phyloP scores from a whole-genome alignment of 2,329 filamentous ascomycete species.

The Calonectria naviculata region DNA sequence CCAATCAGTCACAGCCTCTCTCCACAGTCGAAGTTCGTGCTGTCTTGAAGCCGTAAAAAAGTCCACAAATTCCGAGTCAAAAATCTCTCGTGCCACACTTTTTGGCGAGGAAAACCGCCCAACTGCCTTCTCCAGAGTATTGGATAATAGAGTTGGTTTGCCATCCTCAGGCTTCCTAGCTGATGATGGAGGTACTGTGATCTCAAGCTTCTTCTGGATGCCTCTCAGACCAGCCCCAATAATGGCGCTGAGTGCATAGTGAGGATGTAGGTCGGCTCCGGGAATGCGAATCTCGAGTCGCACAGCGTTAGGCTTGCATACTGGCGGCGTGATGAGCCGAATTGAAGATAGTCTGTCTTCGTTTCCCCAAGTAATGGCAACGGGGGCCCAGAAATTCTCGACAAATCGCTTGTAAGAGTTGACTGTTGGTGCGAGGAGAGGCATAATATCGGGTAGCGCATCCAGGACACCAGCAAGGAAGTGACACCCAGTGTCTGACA shows the following conservation, averaged over 20 bases:
- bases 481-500: conserved; percentile 76
- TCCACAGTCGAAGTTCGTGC: conserved; percentile 78
- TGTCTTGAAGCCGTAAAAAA: conserved; percentile 74
- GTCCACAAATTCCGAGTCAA: conserved; percentile 80
- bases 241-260: conserved; percentile 76
- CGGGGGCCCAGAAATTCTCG: conserved; percentile 84
- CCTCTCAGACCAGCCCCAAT: conserved; percentile 77
- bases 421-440: conserved; percentile 77
- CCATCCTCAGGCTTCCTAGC: conserved; percentile 8
- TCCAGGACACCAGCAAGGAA: conserved; percentile 79
- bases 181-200: conserved; percentile 9
- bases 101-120: conserved; percentile 70
- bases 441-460: conserved; percentile 80
- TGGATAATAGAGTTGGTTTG: conserved; percentile 54
- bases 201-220: conserved; percentile 70
- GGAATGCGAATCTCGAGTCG: conserved; percentile 78
- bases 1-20: conserved; percentile 83
- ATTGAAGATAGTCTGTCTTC: conserved; percentile 80
- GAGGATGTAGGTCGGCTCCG: conserved; percentile 78
- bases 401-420: conserved; percentile 84
- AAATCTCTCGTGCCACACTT: conserved; percentile 77
- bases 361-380: conserved; percentile 80
- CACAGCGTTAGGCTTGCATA: conserved; percentile 74
- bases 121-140: conserved; percentile 75
- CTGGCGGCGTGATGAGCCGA: conserved; percentile 56